Conservation (phyloP, 345 rosid species). For the Citrus inodora region DNA sequence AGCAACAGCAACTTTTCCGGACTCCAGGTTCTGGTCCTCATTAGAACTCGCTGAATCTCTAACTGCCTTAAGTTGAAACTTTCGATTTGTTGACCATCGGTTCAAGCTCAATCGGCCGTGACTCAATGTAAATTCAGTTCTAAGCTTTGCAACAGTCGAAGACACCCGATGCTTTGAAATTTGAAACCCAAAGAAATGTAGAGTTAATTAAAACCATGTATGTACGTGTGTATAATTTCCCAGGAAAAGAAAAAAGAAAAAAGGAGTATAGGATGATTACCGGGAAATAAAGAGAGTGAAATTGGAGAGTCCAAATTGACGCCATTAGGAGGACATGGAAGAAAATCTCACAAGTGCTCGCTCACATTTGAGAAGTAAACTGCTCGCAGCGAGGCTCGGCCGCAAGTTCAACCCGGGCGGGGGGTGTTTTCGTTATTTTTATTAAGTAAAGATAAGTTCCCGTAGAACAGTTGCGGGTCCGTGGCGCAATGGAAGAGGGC, state of each 20-base stretch:
- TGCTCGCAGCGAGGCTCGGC: neutral
- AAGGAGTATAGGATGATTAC: constrained; percentile 8
- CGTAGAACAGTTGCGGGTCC: neutral
- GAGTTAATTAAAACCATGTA: neutral
- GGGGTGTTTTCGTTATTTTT: fast-evolving
- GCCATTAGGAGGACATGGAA: constrained; percentile 26
- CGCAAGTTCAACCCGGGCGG: neutral
- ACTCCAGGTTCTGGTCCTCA: constrained; percentile 25
- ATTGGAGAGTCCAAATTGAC: constrained; percentile 38
- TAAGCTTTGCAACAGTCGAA: constrained; percentile 28
- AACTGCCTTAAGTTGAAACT: constrained; percentile 33
- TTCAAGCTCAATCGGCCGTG: constrained; percentile 17
- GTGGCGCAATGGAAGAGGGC: constrained; percentile 99
- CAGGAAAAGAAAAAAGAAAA: neutral
- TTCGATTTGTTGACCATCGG: constrained; percentile 10
- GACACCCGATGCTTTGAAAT: constrained; percentile 26
- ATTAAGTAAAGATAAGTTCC: neutral
- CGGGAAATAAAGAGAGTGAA: constrained; percentile 30
- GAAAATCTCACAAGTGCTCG: neutral
- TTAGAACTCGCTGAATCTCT: constrained; percentile 31
- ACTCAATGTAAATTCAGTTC: constrained; percentile 20
- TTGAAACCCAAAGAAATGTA: constrained; percentile 19
- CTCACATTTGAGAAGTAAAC: neutral
- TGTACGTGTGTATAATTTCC: neutral
- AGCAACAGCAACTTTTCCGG: constrained; percentile 1